A percentile compares a stretch with the other conserved stretches of the same genome.
phyloP scores from a whole-genome alignment of 2,329 filamentous ascomycete genomes.

The Colletotrichum horii region DNA sequence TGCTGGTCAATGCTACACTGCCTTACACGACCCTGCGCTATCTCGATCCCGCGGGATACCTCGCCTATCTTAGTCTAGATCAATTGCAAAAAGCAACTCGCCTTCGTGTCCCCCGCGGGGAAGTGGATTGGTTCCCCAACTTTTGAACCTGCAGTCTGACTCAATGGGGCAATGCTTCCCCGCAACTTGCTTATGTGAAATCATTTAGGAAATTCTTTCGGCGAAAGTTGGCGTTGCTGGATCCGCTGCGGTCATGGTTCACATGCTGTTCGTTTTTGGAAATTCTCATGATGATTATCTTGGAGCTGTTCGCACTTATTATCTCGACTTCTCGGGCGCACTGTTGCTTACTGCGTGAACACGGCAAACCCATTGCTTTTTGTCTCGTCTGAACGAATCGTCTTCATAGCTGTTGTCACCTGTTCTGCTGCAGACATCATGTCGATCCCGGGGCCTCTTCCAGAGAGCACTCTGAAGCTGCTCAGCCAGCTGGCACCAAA shows the following conservation, averaged over 20 bases:
- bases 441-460: slow-evolving; percentile 2
- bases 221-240: neutral
- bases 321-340: neutral
- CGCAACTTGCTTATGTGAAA: neutral
- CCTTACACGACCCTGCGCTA: neutral
- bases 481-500: slow-evolving; percentile 24
- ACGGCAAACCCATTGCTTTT: neutral
- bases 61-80: slow-evolving; percentile 4
- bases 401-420: neutral
- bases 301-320: neutral
- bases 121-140: slow-evolving; percentile 13
- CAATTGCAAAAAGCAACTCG: neutral
- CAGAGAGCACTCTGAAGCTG: slow-evolving; percentile 10
- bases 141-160: neutral
- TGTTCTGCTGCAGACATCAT: neutral
- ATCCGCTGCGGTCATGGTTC: neutral
- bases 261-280: neutral
- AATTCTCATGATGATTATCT: neutral
- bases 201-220: neutral
- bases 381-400: no score
- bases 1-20: neutral
- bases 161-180: neutral
- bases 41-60: slow-evolving; percentile 8
- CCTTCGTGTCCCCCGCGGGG: slow-evolving; percentile 6
- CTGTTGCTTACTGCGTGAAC: neutral